Percentiles rank a stretch among this genome's conserved stretches.
Conservation (phyloP, 257 asterid genomes). For the Solanum pennellii region DNA sequence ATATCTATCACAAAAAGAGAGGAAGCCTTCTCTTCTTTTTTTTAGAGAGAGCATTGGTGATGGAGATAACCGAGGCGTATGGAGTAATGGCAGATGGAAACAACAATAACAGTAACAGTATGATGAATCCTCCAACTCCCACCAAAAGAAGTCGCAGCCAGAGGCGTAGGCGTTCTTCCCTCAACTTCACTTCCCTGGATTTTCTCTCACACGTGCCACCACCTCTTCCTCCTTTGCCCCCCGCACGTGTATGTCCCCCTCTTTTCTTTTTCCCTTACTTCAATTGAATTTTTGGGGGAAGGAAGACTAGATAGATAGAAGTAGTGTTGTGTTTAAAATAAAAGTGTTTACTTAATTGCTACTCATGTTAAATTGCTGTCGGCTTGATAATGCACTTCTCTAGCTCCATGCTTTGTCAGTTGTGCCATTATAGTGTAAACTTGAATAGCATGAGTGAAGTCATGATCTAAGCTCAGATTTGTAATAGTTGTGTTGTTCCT, state of each 20-base stretch:
- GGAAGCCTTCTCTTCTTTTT: background rate
- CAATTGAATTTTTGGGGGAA: too few relatives aligned
- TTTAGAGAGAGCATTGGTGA: background rate
- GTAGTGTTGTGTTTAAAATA: too few relatives aligned
- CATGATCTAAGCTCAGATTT: background rate
- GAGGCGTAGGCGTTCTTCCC: constrained; percentile 29
- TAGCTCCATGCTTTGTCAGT: background rate
- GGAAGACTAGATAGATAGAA: too few relatives aligned
- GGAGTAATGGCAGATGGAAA: background rate
- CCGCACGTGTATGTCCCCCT: constrained; percentile 2
- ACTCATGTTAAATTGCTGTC: background rate
- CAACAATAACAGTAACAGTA: background rate
- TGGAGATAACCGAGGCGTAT: constrained; percentile 7
- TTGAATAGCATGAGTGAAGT: background rate
- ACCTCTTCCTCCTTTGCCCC: constrained; percentile 11
- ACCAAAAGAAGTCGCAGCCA: constrained; percentile 36
- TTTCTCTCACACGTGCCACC: constrained; percentile 19
- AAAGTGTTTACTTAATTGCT: too few relatives aligned
- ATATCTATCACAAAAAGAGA: background rate
- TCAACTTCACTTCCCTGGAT: constrained; percentile 21
- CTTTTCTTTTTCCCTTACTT: too few relatives aligned
- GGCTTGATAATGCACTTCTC: background rate
- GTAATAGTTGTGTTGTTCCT: background rate
- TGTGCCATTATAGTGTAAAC: background rate
- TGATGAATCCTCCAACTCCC: background rate